These are phyloP conservation scores for Dinochytrium kinnereticum DNA, from an alignment of 371 early-diverging fungal genomes.

Conservation along the genomic window DNA sequence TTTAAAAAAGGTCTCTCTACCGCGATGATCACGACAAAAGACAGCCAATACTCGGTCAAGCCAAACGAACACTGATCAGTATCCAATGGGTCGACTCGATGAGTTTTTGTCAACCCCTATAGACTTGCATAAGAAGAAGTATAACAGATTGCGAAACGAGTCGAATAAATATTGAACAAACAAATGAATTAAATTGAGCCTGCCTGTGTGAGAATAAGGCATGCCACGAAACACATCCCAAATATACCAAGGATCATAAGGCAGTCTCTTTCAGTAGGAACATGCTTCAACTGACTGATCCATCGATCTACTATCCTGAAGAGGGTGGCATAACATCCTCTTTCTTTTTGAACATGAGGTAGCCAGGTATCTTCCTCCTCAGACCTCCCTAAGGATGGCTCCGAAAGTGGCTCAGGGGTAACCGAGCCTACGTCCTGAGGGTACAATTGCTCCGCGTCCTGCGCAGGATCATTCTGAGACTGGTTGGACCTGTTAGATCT, in stretches of 20 bases:
- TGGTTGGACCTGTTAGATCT: background rate
- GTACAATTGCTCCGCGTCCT: background rate
- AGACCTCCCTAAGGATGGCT: no score
- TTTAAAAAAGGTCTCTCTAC: background rate
- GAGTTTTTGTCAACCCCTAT: constrained; percentile 5
- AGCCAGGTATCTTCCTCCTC: no score
- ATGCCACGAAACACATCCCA: background rate
- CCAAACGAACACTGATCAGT: background rate
- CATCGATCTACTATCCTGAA: background rate
- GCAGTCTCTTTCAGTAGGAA: background rate
- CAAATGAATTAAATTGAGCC: background rate
- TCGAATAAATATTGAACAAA: no score
- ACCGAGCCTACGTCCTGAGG: background rate
- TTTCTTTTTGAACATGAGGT: no score
- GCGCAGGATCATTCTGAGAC: background rate
- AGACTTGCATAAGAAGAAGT: background rate
- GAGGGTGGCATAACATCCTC: background rate
- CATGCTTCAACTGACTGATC: background rate
- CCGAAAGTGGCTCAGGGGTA: no score
- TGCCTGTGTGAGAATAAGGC: background rate
- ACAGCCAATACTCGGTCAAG: background rate
- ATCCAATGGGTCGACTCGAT: constrained; percentile 5
- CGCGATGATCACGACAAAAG: background rate
- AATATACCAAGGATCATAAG: background rate
- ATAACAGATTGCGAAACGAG: no score